Conservation (phyloP, 2,329 filamentous ascomycete genomes). For the Trichoderma semiorbis region DNA sequence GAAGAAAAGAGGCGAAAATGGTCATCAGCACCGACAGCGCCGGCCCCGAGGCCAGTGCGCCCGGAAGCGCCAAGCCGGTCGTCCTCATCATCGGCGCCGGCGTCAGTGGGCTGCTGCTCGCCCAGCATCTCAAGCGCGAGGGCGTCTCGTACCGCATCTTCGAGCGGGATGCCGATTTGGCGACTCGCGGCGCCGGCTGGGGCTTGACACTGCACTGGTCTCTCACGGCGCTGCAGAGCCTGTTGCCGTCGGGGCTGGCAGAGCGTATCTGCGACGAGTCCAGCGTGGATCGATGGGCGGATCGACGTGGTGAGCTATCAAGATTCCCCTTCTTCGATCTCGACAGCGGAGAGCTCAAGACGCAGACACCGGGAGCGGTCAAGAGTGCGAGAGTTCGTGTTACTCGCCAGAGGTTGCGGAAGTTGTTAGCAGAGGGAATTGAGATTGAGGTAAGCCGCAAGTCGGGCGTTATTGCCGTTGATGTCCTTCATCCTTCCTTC, state of each 20-base stretch:
- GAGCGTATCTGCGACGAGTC: slow-evolving; percentile 43
- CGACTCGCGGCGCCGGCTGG: slow-evolving; percentile 54
- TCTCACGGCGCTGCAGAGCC: slow-evolving; percentile 46
- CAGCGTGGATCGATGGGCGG: slow-evolving; percentile 52
- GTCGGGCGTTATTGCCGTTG: neutral
- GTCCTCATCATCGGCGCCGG: slow-evolving; percentile 38
- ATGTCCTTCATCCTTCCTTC: neutral
- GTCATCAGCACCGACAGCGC: slow-evolving; percentile 4
- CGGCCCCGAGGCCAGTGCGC: neutral
- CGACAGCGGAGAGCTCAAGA: slow-evolving; percentile 41
- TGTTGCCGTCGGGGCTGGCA: slow-evolving; percentile 48
- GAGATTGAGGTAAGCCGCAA: slow-evolving; percentile 41
- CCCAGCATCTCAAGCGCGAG: slow-evolving; percentile 33
- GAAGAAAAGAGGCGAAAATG: neutral
- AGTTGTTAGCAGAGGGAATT: slow-evolving; percentile 44
- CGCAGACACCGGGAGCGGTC: slow-evolving; percentile 42
- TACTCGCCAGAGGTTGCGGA: slow-evolving; percentile 43
- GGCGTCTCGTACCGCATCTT: slow-evolving; percentile 46
- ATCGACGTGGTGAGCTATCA: slow-evolving; percentile 43
- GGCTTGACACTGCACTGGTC: slow-evolving; percentile 63
- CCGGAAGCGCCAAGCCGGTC: slow-evolving; percentile 17
- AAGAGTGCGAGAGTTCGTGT: slow-evolving; percentile 46
- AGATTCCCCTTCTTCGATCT: slow-evolving; percentile 56
- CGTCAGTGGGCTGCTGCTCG: slow-evolving; percentile 37
- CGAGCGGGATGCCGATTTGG: slow-evolving; percentile 49